Evolutionary conservation across 1,284 basidiomycete genomes (phyloP).

Genomic region (Ustilago shanxiensis): DNA sequence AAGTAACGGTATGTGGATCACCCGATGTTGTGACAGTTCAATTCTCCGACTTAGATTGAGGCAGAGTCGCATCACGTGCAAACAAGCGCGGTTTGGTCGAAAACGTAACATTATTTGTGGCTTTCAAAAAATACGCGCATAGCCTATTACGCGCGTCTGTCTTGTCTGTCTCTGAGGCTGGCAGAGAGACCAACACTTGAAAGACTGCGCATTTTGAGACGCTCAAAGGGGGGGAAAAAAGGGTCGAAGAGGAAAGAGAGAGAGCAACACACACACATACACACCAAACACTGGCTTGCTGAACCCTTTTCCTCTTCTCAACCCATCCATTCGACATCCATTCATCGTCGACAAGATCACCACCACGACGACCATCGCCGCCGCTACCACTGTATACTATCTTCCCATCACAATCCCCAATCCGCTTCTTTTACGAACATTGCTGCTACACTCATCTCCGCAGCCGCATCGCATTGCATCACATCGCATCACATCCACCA

Average conservation of each 20-base stretch:
- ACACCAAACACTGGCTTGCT: too few species aligned
- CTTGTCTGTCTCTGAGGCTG: too few species aligned
- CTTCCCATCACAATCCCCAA: background rate
- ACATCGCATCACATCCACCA: too few species aligned
- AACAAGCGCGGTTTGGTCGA: background rate
- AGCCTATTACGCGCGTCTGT: background rate
- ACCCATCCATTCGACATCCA: slow-evolving; percentile 4
- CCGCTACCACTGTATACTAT: background rate
- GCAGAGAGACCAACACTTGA: slow-evolving; percentile 3
- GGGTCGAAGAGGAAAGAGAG: background rate
- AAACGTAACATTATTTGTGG: background rate
- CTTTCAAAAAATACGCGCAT: background rate
- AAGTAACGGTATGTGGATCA: background rate
- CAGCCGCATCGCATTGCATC: too few species aligned
- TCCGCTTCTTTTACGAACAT: background rate
- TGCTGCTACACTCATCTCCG: background rate
- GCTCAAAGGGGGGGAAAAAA: background rate
- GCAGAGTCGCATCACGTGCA: background rate
- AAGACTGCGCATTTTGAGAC: background rate
- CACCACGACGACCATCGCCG: background rate
- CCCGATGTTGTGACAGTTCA: background rate
- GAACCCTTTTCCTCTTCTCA: background rate
- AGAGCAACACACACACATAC: too few species aligned
- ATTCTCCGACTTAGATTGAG: too few species aligned
- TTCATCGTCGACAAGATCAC: background rate